A percentile compares a stretch with the other conserved stretches of the same genome.
These are phyloP conservation scores for Amanita jacksonii DNA, from an alignment of 768 basidiomycete genomes.

Conservation along the genomic window DNA sequence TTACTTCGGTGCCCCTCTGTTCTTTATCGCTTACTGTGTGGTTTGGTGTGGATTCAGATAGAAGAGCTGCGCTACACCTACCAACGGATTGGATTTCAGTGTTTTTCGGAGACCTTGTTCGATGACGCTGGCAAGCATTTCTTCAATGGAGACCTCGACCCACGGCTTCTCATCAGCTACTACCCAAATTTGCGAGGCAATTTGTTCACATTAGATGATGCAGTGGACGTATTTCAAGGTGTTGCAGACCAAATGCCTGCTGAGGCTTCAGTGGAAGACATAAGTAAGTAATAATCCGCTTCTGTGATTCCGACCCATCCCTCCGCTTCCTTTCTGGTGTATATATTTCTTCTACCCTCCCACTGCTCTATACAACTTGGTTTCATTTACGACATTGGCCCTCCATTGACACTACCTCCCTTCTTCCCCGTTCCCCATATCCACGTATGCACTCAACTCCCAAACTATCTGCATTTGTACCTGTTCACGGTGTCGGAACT, in stretches of 20 bases:
- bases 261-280: conserved; percentile 66
- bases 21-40: neutral
- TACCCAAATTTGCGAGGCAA: conserved; percentile 68
- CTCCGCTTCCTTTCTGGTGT: conserved; percentile 7
- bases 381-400: too few relatives aligned
- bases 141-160: conserved; percentile 75
- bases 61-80: conserved; percentile 74
- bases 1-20: too few relatives aligned
- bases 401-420: too few relatives aligned
- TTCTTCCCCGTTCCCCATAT: too few relatives aligned
- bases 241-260: conserved; percentile 61
- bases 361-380: too few relatives aligned
- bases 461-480: conserved; percentile 9
- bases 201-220: conserved; percentile 44
- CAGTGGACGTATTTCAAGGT: conserved; percentile 66
- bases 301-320: conserved; percentile 11
- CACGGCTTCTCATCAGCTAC: conserved; percentile 71
- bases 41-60: conserved; percentile 28
- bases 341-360: neutral
- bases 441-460: neutral
- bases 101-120: conserved; percentile 71
- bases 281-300: conserved; percentile 56
- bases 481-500: conserved; percentile 46
- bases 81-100: conserved; percentile 74
- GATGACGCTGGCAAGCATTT: conserved; percentile 75